Conservation (phyloP, 805 yeast genomes). For the Saccharomycopsis sp. region DNA sequence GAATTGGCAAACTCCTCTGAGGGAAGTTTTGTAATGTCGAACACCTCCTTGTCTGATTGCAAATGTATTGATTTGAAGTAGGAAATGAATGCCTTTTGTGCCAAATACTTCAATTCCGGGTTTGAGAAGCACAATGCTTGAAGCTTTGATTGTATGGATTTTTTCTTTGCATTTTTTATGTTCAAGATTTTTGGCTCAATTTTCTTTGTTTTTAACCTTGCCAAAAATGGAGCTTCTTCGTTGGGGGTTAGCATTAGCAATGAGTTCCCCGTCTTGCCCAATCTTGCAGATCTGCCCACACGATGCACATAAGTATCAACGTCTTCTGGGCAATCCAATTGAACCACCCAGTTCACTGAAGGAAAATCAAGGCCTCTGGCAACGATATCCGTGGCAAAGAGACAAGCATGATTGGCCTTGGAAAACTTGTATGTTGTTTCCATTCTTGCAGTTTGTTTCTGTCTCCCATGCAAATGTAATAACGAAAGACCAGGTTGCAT, state of each 20-base stretch:
- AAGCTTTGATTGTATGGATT: conserved; percentile 69
- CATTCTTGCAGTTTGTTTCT: conserved; percentile 79
- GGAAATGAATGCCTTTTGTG: conserved; percentile 92
- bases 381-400: conserved; percentile 84
- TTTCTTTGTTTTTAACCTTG: conserved; percentile 48
- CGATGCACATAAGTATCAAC: conserved; percentile 83
- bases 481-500: conserved; percentile 88
- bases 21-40: conserved; percentile 68
- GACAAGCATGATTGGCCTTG: conserved; percentile 68
- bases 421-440: conserved; percentile 76
- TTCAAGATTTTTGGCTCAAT: conserved; percentile 66
- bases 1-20: conserved; percentile 79
- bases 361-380: conserved; percentile 93
- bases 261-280: conserved; percentile 76
- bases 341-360: conserved; percentile 91
- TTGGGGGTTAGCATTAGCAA: conserved; percentile 73
- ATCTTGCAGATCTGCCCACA: conserved; percentile 85
- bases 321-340: conserved; percentile 87
- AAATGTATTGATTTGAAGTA: conserved; percentile 77
- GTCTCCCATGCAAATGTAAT: conserved; percentile 80
- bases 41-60: conserved; percentile 81
- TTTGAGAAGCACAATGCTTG: conserved; percentile 87
- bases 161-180: conserved; percentile 62
- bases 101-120: conserved; percentile 86
- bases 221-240: conserved; percentile 71